A percentile compares a stretch with the other conserved stretches of the same genome.
phyloP scores from a whole-genome alignment of 148 eudicot species.

The Rhododendron simsii region DNA sequence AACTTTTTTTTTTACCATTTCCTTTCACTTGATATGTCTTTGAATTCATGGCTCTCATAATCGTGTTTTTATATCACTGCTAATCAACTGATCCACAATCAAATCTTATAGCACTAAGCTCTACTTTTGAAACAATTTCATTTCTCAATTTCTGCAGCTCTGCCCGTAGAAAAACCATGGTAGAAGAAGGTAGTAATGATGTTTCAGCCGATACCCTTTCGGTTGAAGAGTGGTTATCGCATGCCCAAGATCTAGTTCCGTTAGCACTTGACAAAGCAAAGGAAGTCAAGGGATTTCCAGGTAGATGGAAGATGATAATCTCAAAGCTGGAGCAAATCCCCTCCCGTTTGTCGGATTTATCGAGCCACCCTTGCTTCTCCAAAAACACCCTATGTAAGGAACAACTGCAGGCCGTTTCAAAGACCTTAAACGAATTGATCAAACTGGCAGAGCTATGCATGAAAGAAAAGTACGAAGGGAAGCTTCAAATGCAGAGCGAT shows the following conservation, averaged over 20 bases:
- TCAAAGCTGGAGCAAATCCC: constrained; percentile 82
- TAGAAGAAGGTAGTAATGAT: constrained; percentile 45
- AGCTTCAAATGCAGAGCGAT: constrained; percentile 89
- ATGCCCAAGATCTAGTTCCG: constrained; percentile 69
- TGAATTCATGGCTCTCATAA: not conserved
- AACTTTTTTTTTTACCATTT: not conserved
- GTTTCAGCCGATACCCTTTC: constrained; percentile 24
- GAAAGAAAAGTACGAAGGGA: constrained; percentile 75
- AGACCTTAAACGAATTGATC: constrained; percentile 60
- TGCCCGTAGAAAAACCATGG: constrained; percentile 41
- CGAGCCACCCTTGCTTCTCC: constrained; percentile 89
- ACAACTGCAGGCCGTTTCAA: constrained; percentile 69
- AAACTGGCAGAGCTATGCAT: constrained; percentile 60
- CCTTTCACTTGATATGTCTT: not conserved
- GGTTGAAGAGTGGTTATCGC: constrained; percentile 65
- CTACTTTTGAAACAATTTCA: not conserved
- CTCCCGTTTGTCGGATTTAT: constrained; percentile 63
- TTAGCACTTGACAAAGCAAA: constrained; percentile 54
- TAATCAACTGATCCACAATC: not conserved
- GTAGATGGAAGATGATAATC: constrained; percentile 80
- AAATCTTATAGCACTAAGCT: not conserved
- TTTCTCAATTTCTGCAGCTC: constrained; percentile 1
- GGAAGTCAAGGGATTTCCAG: constrained; percentile 64
- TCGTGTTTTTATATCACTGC: not conserved
- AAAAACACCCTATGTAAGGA: constrained; percentile 83